Conservation (phyloP, 2,329 filamentous ascomycete genomes). For the Huntiella savannae region DNA sequence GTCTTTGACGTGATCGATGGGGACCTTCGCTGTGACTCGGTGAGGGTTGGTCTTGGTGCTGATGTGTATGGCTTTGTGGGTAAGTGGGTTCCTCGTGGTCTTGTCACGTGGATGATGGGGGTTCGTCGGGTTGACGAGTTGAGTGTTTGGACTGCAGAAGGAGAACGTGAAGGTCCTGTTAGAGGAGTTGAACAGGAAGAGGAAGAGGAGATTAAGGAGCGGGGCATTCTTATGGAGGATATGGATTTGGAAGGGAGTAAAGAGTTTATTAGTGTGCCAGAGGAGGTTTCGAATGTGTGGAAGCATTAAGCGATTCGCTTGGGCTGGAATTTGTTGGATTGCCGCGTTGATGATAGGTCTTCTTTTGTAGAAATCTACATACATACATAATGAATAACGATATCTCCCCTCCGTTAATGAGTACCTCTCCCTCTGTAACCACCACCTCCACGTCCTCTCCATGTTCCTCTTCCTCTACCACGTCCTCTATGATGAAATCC, state of each 20-base stretch:
- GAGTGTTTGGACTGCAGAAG: slow-evolving; percentile 26
- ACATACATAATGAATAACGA: neutral
- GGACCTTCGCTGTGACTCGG: slow-evolving; percentile 37
- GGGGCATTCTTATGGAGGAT: slow-evolving; percentile 1
- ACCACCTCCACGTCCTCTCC: slow-evolving; percentile 19
- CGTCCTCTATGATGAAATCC: slow-evolving; percentile 16
- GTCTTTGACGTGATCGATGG: slow-evolving; percentile 78
- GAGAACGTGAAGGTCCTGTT: neutral
- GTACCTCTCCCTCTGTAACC: slow-evolving; percentile 19
- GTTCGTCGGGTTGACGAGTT: slow-evolving; percentile 43
- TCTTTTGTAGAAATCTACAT: neutral
- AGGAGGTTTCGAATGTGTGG: slow-evolving; percentile 20
- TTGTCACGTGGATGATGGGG: slow-evolving; percentile 92
- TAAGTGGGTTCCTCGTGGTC: slow-evolving; percentile 51
- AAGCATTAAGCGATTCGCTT: slow-evolving; percentile 9
- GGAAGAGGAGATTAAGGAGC: slow-evolving; percentile 12
- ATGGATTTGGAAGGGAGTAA: slow-evolving; percentile 16
- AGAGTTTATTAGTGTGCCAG: slow-evolving; percentile 30
- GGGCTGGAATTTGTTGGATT: neutral
- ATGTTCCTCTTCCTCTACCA: slow-evolving; percentile 22
- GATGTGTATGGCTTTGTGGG: slow-evolving; percentile 73
- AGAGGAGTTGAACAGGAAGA: slow-evolving; percentile 1
- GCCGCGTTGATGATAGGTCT: neutral
- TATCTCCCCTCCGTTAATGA: slow-evolving; percentile 10
- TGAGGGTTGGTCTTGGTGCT: slow-evolving; percentile 71